A percentile compares a stretch with the other conserved stretches of the same genome.
phyloP scores from a whole-genome alignment of 768 basidiomycete genomes.

The Phlegmacium glaucopus region DNA sequence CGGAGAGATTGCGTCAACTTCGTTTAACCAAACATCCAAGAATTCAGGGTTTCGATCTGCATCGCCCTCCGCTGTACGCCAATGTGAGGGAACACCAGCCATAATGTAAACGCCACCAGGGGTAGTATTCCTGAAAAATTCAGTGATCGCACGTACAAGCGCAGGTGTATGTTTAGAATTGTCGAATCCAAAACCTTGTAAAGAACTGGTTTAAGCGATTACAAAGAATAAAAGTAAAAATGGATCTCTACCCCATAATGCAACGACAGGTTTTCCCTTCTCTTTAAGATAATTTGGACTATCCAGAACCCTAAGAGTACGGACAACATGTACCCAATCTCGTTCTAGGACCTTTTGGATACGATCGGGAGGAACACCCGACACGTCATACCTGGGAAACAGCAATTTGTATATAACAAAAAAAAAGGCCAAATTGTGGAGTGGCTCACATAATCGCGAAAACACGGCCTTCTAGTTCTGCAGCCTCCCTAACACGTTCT shows the following conservation, averaged over 20 bases:
- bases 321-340: constrained; percentile 74
- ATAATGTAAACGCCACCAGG: constrained; percentile 76
- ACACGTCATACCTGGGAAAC: constrained; percentile 71
- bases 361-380: constrained; percentile 68
- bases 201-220: not conserved
- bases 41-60: constrained; percentile 68
- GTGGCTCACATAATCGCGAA: constrained; percentile 76
- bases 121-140: constrained; percentile 56
- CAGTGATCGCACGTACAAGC: constrained; percentile 50
- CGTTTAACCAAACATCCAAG: constrained; percentile 66
- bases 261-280: constrained; percentile 66
- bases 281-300: constrained; percentile 74
- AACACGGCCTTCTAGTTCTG: constrained; percentile 76
- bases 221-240: no score
- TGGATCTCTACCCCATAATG: constrained; percentile 58
- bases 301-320: constrained; percentile 56
- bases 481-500: constrained; percentile 67
- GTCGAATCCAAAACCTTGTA: constrained; percentile 64
- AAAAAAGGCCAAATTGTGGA: not conserved
- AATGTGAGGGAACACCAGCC: constrained; percentile 67
- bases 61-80: constrained; percentile 71
- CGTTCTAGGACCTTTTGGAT: constrained; percentile 63
- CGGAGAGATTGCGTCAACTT: constrained; percentile 77
- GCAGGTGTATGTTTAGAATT: constrained; percentile 59
- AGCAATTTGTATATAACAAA: constrained; percentile 2